Conservation (phyloP, 1,284 basidiomycete species). For the Cryptococcus sp. region DNA sequence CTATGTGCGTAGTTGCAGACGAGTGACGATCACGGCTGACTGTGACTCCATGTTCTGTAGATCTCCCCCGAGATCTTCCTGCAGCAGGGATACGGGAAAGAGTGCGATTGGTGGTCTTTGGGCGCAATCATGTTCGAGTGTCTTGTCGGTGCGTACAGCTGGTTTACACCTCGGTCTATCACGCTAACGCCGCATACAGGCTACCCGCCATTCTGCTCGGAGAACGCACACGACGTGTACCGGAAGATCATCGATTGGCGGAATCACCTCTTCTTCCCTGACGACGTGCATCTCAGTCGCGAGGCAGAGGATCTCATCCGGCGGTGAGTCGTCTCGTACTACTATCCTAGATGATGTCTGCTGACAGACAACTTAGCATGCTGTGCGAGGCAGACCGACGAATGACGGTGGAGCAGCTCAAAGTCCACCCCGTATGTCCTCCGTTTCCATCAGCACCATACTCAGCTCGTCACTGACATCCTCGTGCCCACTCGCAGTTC, state of each 20-base stretch:
- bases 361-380: constrained; percentile 55
- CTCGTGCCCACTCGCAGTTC: constrained; percentile 58
- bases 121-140: constrained; percentile 99
- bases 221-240: constrained; percentile 97
- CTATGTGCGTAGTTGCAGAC: constrained; percentile 59
- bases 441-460: neutral
- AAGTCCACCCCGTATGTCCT: constrained; percentile 67
- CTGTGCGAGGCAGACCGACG: constrained; percentile 82
- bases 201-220: constrained; percentile 96
- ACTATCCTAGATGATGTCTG: too few relatives aligned
- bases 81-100: constrained; percentile 96
- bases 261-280: constrained; percentile 87
- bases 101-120: constrained; percentile 98
- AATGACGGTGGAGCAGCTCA: constrained; percentile 82
- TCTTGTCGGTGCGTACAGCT: constrained; percentile 65
- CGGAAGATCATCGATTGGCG: constrained; percentile 98
- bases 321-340: constrained; percentile 55
- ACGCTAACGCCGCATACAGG: constrained; percentile 45
- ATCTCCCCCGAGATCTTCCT: constrained; percentile 98
- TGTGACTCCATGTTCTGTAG: constrained; percentile 23
- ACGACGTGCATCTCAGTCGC: constrained; percentile 89
- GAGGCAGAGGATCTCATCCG: constrained; percentile 92
- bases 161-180: neutral
- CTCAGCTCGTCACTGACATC: neutral
- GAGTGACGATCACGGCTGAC: too few relatives aligned